Base-by-base conservation (phyloP, 2,329 filamentous ascomycete species). In the Pseudocercospora fuligena region DNA sequence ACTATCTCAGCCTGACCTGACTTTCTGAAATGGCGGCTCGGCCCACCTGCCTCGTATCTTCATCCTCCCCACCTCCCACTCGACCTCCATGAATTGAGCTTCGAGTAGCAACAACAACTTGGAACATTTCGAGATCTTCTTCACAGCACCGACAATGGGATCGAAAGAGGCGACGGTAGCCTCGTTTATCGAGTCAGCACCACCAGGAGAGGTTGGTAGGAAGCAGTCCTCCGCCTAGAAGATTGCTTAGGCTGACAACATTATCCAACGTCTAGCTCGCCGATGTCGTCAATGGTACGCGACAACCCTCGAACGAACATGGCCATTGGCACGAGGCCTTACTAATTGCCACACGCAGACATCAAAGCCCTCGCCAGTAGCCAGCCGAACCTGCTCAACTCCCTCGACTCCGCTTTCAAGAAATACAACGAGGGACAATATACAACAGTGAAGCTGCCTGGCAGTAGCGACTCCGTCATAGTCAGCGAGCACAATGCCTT, bases 391-490 rank as follows among this genome's bases (percentile, higher is more conserved):
- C 67, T 72, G 27, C 82, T 94, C 63, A 82, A 88, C 67, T 89
- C 91, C 70, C 90, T 97, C 61, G 87, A 86, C 6, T 92, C 93
- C 0, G 93, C 95, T 0, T 96, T 97, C 79, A 86, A 94, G 81
- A 93, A 91, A 81, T 98, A 99, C 86, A 97, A 98, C 75, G 94
- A 99, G 81, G 91, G 94, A 80, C 95, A 99, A 81, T 91, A 97
- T 79, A 83, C 89, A 58, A 93, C 93, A 16, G 90, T 92, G 69
- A 97, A 96, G 85, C 87, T 99, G 64, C 94, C 94, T 0, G 93
- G 93, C 31, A 88, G 91, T 77, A 94, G 89, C 79, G 89, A 87
- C 89, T 46, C 89, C 87, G 87, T 90, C 69, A 87, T 98, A 72
- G 86, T 99, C 77, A 97, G 93, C 84, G 85, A 89, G 64, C 90